These are phyloP conservation scores for Aphanomyces astaci DNA, from an alignment of 352 stramenopile species.

Conservation along the genomic window DNA sequence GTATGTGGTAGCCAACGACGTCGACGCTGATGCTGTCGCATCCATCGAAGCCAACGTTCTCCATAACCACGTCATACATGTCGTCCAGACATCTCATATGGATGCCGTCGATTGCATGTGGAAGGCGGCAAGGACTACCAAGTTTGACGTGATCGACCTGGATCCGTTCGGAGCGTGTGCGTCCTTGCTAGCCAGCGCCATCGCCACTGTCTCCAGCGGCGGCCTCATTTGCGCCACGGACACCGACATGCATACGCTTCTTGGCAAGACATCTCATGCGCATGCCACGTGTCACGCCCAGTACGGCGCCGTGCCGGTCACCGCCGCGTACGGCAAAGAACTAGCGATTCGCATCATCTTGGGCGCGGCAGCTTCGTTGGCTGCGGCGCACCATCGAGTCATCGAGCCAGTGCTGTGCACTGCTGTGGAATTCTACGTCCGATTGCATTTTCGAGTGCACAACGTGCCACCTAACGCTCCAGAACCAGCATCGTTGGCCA, in stretches of 20 bases:
- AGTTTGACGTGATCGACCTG: slow-evolving; percentile 13
- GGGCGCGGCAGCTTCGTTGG: background rate
- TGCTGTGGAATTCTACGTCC: slow-evolving; percentile 6
- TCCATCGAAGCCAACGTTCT: background rate
- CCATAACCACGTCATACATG: background rate
- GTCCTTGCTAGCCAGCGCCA: background rate
- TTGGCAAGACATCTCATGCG: background rate
- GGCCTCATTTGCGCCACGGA: slow-evolving; percentile 13
- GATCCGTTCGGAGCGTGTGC: slow-evolving; percentile 14
- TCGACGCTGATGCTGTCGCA: background rate
- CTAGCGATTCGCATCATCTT: slow-evolving; percentile 11
- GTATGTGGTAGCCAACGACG: slow-evolving; percentile 6
- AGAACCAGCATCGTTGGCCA: background rate
- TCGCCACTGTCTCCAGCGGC: background rate
- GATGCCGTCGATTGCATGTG: slow-evolving; percentile 9
- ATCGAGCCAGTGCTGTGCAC: slow-evolving; percentile 1
- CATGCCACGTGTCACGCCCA: background rate
- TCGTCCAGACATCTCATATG: background rate
- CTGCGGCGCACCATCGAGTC: background rate
- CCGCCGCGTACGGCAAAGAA: slow-evolving; percentile 11
- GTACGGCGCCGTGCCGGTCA: background rate
- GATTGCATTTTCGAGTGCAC: slow-evolving; percentile 2
- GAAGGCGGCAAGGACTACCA: background rate
- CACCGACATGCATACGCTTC: slow-evolving; percentile 18
- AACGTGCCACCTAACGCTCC: background rate